These are phyloP conservation scores for Penicillium freii DNA, from an alignment of 2,329 filamentous ascomycete species.

Conservation along the genomic window DNA sequence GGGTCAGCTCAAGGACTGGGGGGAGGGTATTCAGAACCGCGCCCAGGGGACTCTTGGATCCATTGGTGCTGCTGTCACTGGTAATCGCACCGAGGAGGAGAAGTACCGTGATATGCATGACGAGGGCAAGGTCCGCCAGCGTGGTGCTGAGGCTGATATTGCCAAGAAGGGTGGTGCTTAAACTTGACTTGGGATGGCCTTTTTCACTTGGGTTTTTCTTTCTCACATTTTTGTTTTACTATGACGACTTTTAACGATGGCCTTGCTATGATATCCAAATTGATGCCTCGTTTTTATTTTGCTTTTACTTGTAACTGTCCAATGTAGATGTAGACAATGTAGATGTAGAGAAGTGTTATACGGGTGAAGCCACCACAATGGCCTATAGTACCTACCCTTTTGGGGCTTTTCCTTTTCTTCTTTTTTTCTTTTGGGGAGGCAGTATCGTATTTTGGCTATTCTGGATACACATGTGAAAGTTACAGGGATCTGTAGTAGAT, in stretches of 20 bases:
- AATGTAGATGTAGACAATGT: background rate
- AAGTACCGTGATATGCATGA: slow-evolving; percentile 71
- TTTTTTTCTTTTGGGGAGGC: background rate
- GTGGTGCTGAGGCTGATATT: slow-evolving; percentile 78
- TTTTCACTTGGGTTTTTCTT: background rate
- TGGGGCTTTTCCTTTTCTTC: no score
- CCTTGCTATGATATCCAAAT: slow-evolving; percentile 21
- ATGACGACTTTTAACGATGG: slow-evolving; percentile 14
- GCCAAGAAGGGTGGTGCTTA: slow-evolving; percentile 54
- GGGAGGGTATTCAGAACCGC: slow-evolving; percentile 65
- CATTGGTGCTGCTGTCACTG: slow-evolving; percentile 69
- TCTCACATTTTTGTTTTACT: background rate
- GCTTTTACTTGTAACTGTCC: background rate
- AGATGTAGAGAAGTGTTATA: background rate
- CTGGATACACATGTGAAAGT: background rate
- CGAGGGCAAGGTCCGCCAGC: slow-evolving; percentile 77
- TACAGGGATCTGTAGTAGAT: background rate
- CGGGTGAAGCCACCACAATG: background rate
- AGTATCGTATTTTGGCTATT: background rate
- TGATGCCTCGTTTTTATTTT: slow-evolving; percentile 5
- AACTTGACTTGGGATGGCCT: background rate
- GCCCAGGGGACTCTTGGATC: slow-evolving; percentile 69
- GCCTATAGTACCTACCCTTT: no score
- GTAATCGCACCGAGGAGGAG: slow-evolving; percentile 63
- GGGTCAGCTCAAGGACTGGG: slow-evolving; percentile 75